Evolutionary conservation across 2,329 filamentous ascomycete genomes (phyloP).

Genomic region (Bipolaris oryzae): DNA sequence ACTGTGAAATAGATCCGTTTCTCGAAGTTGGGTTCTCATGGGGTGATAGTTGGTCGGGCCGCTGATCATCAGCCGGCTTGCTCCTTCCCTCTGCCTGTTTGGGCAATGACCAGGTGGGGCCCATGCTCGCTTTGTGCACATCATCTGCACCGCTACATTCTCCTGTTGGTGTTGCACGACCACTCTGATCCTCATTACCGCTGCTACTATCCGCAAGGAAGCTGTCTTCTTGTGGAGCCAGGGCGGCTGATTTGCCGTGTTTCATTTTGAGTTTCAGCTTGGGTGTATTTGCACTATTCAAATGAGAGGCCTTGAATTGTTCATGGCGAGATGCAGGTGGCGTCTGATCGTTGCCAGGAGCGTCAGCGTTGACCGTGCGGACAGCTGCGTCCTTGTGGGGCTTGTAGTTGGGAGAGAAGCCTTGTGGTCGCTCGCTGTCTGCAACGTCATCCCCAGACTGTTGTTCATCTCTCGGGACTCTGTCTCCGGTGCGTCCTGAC

Average conservation of each 20-base stretch:
- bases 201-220: constrained; percentile 61
- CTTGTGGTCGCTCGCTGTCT: constrained; percentile 55
- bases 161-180: constrained; percentile 38
- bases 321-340: constrained; percentile 35
- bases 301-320: constrained; percentile 32
- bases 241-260: constrained; percentile 30
- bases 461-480: constrained; percentile 35
- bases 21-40: constrained; percentile 23
- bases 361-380: constrained; percentile 63
- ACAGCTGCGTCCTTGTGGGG: constrained; percentile 75
- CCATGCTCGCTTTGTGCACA: constrained; percentile 36
- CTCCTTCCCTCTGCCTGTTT: constrained; percentile 30
- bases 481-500: constrained; percentile 29
- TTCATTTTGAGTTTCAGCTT: constrained; percentile 52
- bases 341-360: constrained; percentile 39
- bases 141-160: constrained; percentile 36
- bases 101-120: constrained; percentile 38
- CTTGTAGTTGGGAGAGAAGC: constrained; percentile 78
- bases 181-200: constrained; percentile 56
- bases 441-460: constrained; percentile 30
- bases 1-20: constrained; percentile 28
- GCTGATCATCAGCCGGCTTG: constrained; percentile 34
- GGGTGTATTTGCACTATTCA: constrained; percentile 37
- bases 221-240: constrained; percentile 50
- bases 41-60: constrained; percentile 33